Conservation (phyloP, 768 basidiomycete genomes). For the Boletus rufocinnamomeus region DNA sequence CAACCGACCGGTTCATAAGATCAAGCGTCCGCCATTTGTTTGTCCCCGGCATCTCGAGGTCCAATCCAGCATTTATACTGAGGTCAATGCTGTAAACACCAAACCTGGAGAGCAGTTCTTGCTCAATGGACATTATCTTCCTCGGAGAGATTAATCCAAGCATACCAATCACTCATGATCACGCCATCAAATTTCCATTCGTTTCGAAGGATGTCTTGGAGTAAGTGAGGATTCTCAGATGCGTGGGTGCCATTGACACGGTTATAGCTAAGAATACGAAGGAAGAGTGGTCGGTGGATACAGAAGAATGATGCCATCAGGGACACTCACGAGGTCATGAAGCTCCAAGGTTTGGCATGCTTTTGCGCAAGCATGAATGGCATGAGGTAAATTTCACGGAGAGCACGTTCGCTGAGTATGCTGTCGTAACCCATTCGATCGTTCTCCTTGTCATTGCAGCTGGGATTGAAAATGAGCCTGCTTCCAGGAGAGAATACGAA, state of each 20-base stretch:
- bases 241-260: constrained; percentile 76
- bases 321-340: constrained; percentile 61
- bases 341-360: constrained; percentile 52
- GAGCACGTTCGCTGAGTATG: constrained; percentile 49
- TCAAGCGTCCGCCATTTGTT: constrained; percentile 78
- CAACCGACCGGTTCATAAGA: constrained; percentile 60
- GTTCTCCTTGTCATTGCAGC: constrained; percentile 82
- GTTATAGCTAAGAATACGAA: constrained; percentile 51
- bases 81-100: constrained; percentile 68
- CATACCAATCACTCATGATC: constrained; percentile 83
- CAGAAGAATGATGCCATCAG: not conserved
- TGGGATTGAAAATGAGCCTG: constrained; percentile 21
- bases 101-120: constrained; percentile 47
- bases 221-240: constrained; percentile 61
- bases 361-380: constrained; percentile 63
- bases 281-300: not conserved
- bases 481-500: not conserved
- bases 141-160: not conserved
- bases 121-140: not conserved
- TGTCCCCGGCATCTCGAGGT: constrained; percentile 78
- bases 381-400: constrained; percentile 61
- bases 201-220: constrained; percentile 62
- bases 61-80: constrained; percentile 72
- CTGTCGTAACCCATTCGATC: constrained; percentile 65
- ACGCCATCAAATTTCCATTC: constrained; percentile 78